Percentiles rank a stretch among this genome's conserved stretches.
Evolutionary conservation across 306 rosid genomes (phyloP).

Genomic region (Vicia faba): DNA sequence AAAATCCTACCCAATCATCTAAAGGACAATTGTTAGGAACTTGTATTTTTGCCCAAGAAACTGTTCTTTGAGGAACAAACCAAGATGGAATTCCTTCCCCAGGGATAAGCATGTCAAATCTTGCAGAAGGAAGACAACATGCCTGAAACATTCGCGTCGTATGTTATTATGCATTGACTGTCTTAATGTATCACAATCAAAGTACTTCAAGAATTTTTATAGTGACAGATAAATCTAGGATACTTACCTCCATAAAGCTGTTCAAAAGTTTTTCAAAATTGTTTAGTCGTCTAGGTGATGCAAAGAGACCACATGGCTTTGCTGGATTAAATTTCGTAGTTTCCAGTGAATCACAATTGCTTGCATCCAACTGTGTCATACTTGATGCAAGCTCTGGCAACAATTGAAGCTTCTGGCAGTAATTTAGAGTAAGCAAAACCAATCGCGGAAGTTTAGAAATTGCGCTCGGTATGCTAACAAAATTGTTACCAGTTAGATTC

Average conservation of each 20-base stretch:
- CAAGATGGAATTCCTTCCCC: conserved; percentile 33
- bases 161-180: background rate
- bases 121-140: background rate
- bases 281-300: background rate
- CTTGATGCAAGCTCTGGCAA: conserved; percentile 32
- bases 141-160: conserved; percentile 9
- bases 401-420: background rate
- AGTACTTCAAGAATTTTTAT: background rate
- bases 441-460: conserved; percentile 20
- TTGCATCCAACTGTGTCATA: conserved; percentile 1
- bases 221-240: background rate
- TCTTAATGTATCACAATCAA: background rate
- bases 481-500: conserved; percentile 23
- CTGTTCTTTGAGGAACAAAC: conserved; percentile 21
- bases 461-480: conserved; percentile 13
- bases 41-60: background rate
- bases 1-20: conserved; percentile 31
- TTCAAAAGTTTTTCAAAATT: background rate
- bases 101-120: conserved; percentile 29
- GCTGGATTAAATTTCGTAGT: conserved; percentile 1
- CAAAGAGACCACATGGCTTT: conserved; percentile 2
- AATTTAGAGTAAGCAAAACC: background rate
- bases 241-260: background rate
- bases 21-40: conserved; percentile 6
- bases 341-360: conserved; percentile 25